Base-by-base conservation (phyloP, 192 early-diverging fungal genomes). In the Coemansia sp. region DNA sequence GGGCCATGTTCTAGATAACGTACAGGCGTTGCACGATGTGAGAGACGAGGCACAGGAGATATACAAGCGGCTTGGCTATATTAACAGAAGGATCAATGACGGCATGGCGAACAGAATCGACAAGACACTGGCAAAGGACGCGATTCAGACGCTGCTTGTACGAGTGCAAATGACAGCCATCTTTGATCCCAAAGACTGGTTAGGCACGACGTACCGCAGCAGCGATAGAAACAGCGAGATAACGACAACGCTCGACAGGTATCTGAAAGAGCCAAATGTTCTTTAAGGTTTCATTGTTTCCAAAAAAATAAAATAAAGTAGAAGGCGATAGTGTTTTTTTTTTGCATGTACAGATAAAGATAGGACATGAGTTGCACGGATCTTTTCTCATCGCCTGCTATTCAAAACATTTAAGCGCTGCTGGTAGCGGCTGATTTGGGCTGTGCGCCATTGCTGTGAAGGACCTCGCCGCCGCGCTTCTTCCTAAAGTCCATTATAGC, bases 401-500 rank as follows among this genome's bases (percentile, higher is more conserved):
- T 9, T 13, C 11, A 5, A 0, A 13, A 17, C 14, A 45, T 33
- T 33, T 36, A 57, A 7, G 55, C 29, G 33, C 32, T 36, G 34
- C 5, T 20, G 13, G 66, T 9, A 25, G 66, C 41, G 5, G 54
- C 61, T 46, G 72, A 54, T 19, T 68, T 14, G n/a, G 68, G 9
- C 13, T 58, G 59, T 7, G 69, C 69, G 36, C 25, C 46, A 2
- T 20, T 46, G 55, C 59, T 46, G 46, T 73, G 43, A 53, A 74
- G n/a, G 35, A 77, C 15, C 17, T 67, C 61, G 41, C 80, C 84
- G 22, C 70, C 74, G 22, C 91, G 86, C 84, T 98, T 98, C 50
- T 81, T 87, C 71, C 95, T 84, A 81, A 93, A 99, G 82, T 99
- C 95, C 72, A 91, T 94, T 61, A 99, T 93, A n/a, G 96, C 96